Base-by-base conservation (phyloP, 768 basidiomycete species). In the Sutorius australiensis region DNA sequence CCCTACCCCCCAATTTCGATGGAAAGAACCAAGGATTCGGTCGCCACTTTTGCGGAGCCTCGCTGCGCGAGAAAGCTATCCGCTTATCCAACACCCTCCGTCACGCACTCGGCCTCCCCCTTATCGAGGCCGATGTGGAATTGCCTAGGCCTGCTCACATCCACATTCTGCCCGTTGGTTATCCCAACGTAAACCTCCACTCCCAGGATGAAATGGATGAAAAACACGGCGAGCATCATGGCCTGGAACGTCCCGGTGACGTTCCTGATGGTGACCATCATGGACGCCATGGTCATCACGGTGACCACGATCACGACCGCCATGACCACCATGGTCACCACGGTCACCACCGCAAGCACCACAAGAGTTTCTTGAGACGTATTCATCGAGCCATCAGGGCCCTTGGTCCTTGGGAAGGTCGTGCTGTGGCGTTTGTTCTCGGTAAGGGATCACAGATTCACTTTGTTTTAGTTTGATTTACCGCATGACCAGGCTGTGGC, bases 351-450 rank as follows among this genome's bases (percentile, higher is more conserved):
- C 72, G 51, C 45, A 59, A 59, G n/a, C 67, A 65, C 30, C 64
- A 57, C 55, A 65, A 71, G 48, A 71, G 77, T 32, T 88, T 89
- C 78, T 53, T 79, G 43, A 71, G 67, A 41, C 83, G 90, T 42
- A 71, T 92, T 56, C 80, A 84, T 61, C 71, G 70, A 50, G 85
- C 89, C 3, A 69, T 92, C 50, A 81, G 81, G 74, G 68, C 79
- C 8, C 80, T 92, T 14, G 87, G 89, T 12, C 82, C 82, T 17
- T 92, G 90, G 89, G 90, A 92, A 69, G 89, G 89, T 46, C 77
- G 88, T 46, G 82, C 83, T 10, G 84, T 92, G 14, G 84, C 91
- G 4, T 92, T 92, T 55, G 89, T 92, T 51, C 78, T 92, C 16
- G 90, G 89, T 82, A 46, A 61, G 81, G 75, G 30, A 24, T 39